Evolutionary conservation across 805 yeast species (phyloP), one percentile per base, ranked within the genome.

Genomic region (Nakazawaea siamensis): DNA sequence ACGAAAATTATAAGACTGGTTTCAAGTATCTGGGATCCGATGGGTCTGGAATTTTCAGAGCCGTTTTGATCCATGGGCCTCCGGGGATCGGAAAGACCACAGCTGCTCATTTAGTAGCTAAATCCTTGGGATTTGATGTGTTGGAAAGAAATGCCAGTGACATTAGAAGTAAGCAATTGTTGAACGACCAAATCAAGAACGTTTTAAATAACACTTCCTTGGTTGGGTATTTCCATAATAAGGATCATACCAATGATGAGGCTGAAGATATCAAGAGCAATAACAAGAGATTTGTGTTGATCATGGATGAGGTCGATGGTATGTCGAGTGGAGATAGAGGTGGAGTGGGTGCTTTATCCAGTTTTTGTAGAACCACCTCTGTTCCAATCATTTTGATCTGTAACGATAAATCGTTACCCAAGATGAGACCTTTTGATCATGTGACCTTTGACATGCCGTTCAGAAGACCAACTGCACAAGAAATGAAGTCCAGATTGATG

Each of bases 251-350:
- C 36, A 5, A 45, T 45, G 9, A 51, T 50, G 31, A 45, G 40
- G 13, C 47, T 17, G 34, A 41, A 27, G 42, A 42, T 35, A 37
- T 44, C 21, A 47, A 48, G 17, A 47, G 26, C 2, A 70, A 73
- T 44, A 64, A 70, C 31, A 68, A 70, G 34, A 77, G 72, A 41
- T 77, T 90, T 47, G 85, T 87, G 37, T 66, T 92, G 31, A 81
- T 92, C 43, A 87, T 92, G 97, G 99, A 92, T 60, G 99, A 92
- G 62, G 97, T 92, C 20, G 99, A 92, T 56, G 99, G 99, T 47
- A 92, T 92, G 97, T 85, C 95, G 27, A 87, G 94, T 51, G 99
- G 99, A 44, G 99, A 92, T 58, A 80, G 92, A 48, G 99, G 99
- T 42, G 99, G 99, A 43, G 95, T 92, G 18, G 97, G 96, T 17